A percentile compares a stretch with the other conserved stretches of the same genome.
These are phyloP conservation scores for Deakozyma indianensis DNA, from an alignment of 805 yeast genomes.

Conservation along the genomic window DNA sequence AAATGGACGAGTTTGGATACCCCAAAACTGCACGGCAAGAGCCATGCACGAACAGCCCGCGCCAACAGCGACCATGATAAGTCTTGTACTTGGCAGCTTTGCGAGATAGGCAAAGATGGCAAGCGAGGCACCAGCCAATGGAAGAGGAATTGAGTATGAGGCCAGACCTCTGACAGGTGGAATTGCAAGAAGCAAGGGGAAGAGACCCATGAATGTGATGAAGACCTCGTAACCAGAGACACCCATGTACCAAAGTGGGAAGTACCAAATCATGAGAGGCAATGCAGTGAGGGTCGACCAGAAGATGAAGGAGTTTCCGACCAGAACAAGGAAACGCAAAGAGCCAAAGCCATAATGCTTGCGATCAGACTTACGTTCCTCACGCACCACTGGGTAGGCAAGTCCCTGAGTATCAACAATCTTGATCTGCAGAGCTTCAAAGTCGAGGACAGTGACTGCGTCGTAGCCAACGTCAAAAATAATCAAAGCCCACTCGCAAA, in stretches of 20 bases:
- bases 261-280: constrained; percentile 85
- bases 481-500: constrained; percentile 86
- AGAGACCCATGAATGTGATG: constrained; percentile 34
- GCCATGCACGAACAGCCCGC: constrained; percentile 47
- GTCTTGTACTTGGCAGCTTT: constrained; percentile 53
- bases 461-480: constrained; percentile 77
- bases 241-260: constrained; percentile 97
- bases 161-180: constrained; percentile 30
- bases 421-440: constrained; percentile 40
- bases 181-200: constrained; percentile 43
- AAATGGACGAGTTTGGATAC: constrained; percentile 20
- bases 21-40: constrained; percentile 38
- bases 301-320: constrained; percentile 57
- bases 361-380: constrained; percentile 10
- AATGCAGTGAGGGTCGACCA: constrained; percentile 79
- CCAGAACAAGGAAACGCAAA: constrained; percentile 18
- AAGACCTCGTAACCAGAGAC: constrained; percentile 86
- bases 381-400: constrained; percentile 7
- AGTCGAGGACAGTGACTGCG: constrained; percentile 61
- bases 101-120: constrained; percentile 69
- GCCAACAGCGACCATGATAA: constrained; percentile 54
- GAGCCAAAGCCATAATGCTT: constrained; percentile 15
- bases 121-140: constrained; percentile 39
- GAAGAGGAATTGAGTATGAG: constrained; percentile 32
- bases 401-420: constrained; percentile 12